Base-by-base conservation (phyloP, 192 early-diverging fungal genomes). In the Chytriomyces hyalinus region DNA sequence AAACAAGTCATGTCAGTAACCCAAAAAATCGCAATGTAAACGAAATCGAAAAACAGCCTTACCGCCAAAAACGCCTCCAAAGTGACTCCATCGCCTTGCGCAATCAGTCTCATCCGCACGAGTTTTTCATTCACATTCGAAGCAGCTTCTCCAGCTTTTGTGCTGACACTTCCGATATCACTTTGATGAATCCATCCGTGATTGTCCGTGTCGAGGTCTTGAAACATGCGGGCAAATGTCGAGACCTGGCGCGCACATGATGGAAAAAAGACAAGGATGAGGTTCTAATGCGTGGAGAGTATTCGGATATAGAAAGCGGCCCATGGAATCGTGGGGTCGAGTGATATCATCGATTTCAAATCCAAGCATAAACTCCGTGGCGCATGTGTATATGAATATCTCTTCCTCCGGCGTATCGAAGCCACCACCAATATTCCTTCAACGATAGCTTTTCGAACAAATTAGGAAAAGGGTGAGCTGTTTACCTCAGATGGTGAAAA, bases 191-290 rank as follows among this genome's bases (percentile, higher is more conserved):
- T 74, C 26, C 63, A 59, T 61, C 79, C 84, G 45, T 71, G 62
- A 24, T 60, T 57, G 17, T 88, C 87, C 68, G 83, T 83, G 80
- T 88, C 87, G 22, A 83, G 48, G 24, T 71, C 53, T 22, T 75
- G 15, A 65, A 87, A 88, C 61, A 84, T 81, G 67, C 87, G 85
- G 64, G 86, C 81, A 79, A 85, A 88, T 20, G 87, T 86, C 13
- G 78, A 78, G 8, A 73, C 72, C 72, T 73, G 6, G 28, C 5
- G 20, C 20, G 20, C 20, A 36, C 36, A 36, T 36, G 36, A 36
- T 3, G 4, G 4, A 36, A 36, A 36, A 36, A 36, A 36, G 36
- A 36, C 4, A 4, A 36, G 36, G 36, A 36, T 36, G 36, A 36
- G 36, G 36, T 36, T 36, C 36, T 36, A 4, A 36, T 36, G 36